These are phyloP conservation scores for Arthrobotrys iridis DNA, from an alignment of 2,329 filamentous ascomycete genomes.

Conservation along the genomic window DNA sequence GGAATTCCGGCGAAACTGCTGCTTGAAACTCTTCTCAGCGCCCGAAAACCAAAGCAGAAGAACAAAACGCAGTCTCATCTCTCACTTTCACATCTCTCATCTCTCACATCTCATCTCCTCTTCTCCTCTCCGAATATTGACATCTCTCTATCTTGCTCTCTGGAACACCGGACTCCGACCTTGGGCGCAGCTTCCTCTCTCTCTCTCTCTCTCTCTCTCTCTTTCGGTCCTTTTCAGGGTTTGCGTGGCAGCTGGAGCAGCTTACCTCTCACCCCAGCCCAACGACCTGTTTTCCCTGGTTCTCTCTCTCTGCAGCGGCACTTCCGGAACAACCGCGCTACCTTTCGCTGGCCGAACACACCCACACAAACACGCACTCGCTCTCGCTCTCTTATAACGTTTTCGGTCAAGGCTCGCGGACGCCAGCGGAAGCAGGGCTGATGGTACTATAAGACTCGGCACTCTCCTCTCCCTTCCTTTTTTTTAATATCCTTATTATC, in stretches of 20 bases:
- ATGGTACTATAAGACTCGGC: too few species aligned
- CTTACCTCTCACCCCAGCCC: background rate
- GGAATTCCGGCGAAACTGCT: background rate
- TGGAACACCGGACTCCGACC: background rate
- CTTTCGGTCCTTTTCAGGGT: background rate
- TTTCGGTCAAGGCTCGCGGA: too few species aligned
- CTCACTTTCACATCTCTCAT: too few species aligned
- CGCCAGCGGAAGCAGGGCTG: too few species aligned
- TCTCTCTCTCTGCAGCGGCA: constrained; percentile 11
- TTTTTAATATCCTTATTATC: too few species aligned
- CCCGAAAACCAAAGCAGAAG: too few species aligned
- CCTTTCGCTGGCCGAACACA: constrained; percentile 1
- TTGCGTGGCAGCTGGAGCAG: background rate
- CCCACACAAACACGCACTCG: background rate
- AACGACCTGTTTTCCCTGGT: constrained; percentile 5
- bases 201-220: background rate
- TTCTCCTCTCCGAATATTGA: background rate
- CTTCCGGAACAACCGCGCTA: constrained; percentile 40
- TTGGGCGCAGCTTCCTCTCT: background rate
- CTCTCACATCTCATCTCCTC: background rate
- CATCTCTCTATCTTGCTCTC: background rate
- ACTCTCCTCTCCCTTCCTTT: background rate
- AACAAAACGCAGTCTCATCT: too few species aligned
- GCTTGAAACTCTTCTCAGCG: too few species aligned
- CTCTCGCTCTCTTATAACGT: background rate